These are phyloP conservation scores for Mycosphaerelloides madeirae DNA, from an alignment of 2,329 filamentous ascomycete species.

Conservation along the genomic window DNA sequence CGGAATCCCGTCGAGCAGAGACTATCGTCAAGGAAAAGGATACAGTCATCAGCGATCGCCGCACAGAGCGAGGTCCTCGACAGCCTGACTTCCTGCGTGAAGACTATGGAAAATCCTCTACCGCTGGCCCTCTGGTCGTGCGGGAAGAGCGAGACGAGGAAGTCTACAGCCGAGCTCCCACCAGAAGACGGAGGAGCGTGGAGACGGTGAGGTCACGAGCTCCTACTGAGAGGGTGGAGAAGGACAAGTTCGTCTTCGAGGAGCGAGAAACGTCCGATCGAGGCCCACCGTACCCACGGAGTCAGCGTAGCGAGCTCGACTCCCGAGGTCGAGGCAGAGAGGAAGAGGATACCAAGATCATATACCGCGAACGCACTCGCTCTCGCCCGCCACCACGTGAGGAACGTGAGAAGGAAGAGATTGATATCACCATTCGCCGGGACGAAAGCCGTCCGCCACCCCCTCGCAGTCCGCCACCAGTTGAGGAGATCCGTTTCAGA, in stretches of 20 bases:
- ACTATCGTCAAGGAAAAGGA: slow-evolving; percentile 30
- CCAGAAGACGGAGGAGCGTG: slow-evolving; percentile 22
- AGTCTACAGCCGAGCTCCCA: slow-evolving; percentile 24
- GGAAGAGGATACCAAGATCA: slow-evolving; percentile 36
- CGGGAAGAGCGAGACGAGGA: slow-evolving; percentile 39
- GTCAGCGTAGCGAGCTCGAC: slow-evolving; percentile 23
- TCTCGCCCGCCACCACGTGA: slow-evolving; percentile 31
- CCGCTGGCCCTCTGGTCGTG: slow-evolving; percentile 43
- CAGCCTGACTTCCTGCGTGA: slow-evolving; percentile 49
- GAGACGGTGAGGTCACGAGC: slow-evolving; percentile 26
- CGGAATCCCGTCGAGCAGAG: slow-evolving; percentile 22
- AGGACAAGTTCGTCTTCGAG: slow-evolving; percentile 38
- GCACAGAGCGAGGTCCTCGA: slow-evolving; percentile 38
- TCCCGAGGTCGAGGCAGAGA: slow-evolving; percentile 7
- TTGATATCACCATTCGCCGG: slow-evolving; percentile 33
- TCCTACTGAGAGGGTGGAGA: slow-evolving; percentile 37
- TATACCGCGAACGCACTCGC: slow-evolving; percentile 35
- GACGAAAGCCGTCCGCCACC: slow-evolving; percentile 28
- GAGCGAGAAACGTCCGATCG: slow-evolving; percentile 24
- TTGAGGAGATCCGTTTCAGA: slow-evolving; percentile 48
- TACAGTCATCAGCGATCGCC: slow-evolving; percentile 30
- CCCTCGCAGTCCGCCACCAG: slow-evolving; percentile 27
- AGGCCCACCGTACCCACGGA: slow-evolving; percentile 25
- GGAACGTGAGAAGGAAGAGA: slow-evolving; percentile 30
- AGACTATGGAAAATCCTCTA: slow-evolving; percentile 42